Base-by-base conservation (phyloP, 208 protist genomes). In the Crithidia expoeki region DNA sequence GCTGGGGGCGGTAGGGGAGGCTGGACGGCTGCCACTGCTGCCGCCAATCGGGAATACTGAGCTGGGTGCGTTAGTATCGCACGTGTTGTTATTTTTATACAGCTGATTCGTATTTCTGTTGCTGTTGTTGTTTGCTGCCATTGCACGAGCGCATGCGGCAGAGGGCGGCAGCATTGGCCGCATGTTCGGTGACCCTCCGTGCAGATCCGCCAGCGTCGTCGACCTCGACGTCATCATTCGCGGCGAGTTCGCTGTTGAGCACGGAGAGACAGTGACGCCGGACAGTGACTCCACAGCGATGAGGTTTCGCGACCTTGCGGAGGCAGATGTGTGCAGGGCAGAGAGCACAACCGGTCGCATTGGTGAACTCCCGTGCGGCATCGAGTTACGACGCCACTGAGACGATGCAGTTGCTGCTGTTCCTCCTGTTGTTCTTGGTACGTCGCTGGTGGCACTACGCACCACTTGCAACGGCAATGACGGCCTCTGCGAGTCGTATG, bases 301-400 rank as follows among this genome's bases (percentile, higher is more conserved):
- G 28, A 65, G n/a, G 9, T 46, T 58, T 3, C 72, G 65, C 9
- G 72, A 65, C 28, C 68, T 63, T 10, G 63, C 72, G 2, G 72
- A 56, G 0, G 72, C 72, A 4, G 72, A 67, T 0, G 64, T 42
- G 64, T 77, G 63, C 23, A 77, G 51, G n/a, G 72, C 40, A 0
- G 72, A 77, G 5, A 77, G 72, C 19, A 77, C 33, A 2, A 77
- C 72, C 1, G 72, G 72, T 30, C 72, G 49, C 64, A 61, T 55
- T 47, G 72, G 72, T 0, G 72, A 72, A 42, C 72, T 72, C 25
- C 72, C 72, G 50, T 77, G 72, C 27, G 58, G 72, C 0, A 42
- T 61, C 14, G 14, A 67, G 72, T 25, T 66, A 38, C 56, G 42
- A 23, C 64, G 58, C 57, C 72, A 72, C 46, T 61, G 58, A 40